These are phyloP conservation scores for Colletotrichum sp. DNA, from an alignment of 2,329 filamentous ascomycete species.

Conservation along the genomic window DNA sequence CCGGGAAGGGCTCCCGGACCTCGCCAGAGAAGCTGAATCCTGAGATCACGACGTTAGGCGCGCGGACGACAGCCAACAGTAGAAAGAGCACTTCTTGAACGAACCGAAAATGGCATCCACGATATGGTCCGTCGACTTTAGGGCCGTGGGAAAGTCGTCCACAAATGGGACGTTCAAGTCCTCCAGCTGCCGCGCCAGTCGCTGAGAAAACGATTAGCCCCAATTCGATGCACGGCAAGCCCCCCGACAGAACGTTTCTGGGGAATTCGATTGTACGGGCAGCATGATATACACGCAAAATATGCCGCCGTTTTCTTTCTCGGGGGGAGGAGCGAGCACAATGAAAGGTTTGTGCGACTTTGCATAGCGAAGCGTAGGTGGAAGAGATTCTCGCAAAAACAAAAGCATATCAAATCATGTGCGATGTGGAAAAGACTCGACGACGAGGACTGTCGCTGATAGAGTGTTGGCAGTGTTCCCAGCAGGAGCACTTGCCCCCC, in stretches of 20 bases:
- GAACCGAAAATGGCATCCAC: constrained; percentile 92
- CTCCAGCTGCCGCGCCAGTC: constrained; percentile 82
- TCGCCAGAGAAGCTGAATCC: constrained; percentile 93
- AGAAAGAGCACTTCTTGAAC: constrained; percentile 23
- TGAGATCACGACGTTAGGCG: constrained; percentile 32
- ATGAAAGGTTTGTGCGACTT: background rate
- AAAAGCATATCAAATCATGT: background rate
- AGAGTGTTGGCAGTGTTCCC: background rate
- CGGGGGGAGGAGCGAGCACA: background rate
- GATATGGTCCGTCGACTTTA: constrained; percentile 76
- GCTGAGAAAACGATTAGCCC: constrained; percentile 53
- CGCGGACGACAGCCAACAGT: background rate
- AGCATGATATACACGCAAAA: background rate
- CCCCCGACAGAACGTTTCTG: background rate
- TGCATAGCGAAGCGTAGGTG: constrained; percentile 9
- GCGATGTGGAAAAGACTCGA: background rate
- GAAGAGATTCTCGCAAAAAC: background rate
- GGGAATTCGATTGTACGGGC: background rate
- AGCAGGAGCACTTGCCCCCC: background rate
- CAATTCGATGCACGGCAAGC: background rate
- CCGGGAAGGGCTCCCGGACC: constrained; percentile 89
- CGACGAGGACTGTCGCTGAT: constrained; percentile 4
- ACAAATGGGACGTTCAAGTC: constrained; percentile 85
- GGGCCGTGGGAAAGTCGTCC: constrained; percentile 74
- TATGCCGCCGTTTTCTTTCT: constrained; percentile 10